phyloP scores from a whole-genome alignment of 306 rosid genomes.

The Prunus mume region DNA sequence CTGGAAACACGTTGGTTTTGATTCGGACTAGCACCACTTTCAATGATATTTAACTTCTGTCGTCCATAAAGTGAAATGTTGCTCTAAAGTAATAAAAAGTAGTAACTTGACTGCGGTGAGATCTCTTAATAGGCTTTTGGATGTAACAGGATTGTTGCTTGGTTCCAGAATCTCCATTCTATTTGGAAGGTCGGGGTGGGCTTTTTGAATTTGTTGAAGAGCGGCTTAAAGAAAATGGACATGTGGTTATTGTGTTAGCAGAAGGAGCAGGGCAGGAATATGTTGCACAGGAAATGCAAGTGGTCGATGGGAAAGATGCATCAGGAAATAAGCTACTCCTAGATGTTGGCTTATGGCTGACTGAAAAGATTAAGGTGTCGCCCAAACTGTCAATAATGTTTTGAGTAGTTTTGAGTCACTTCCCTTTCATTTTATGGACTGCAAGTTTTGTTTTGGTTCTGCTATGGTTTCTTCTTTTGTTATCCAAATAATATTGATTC shows the following conservation, averaged over 20 bases:
- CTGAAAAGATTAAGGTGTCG: constrained; percentile 72
- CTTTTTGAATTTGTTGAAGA: constrained; percentile 75
- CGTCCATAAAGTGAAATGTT: not conserved
- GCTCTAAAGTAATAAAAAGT: not conserved
- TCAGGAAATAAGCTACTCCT: constrained; percentile 85
- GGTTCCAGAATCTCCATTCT: constrained; percentile 96
- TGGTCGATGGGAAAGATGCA: constrained; percentile 61
- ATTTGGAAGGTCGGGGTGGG: constrained; percentile 88
- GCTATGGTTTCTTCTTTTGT: constrained; percentile 9
- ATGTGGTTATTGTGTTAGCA: constrained; percentile 86
- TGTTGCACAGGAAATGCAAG: constrained; percentile 52
- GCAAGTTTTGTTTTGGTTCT: not conserved
- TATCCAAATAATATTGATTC: constrained; percentile 1
- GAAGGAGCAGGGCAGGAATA: constrained; percentile 96
- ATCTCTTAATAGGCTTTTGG: constrained; percentile 29
- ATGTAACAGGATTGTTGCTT: constrained; percentile 94
- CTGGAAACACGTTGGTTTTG: not conserved
- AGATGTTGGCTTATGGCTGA: constrained; percentile 85
- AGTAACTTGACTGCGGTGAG: not conserved
- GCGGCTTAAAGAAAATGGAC: constrained; percentile 86
- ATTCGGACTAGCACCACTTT: not conserved
- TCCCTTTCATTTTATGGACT: constrained; percentile 17
- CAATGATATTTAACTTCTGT: not conserved
- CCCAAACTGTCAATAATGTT: constrained; percentile 5
- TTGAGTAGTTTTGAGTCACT: constrained; percentile 13